Conservation (phyloP, 805 yeast genomes). For the Candida coleopterorum region DNA sequence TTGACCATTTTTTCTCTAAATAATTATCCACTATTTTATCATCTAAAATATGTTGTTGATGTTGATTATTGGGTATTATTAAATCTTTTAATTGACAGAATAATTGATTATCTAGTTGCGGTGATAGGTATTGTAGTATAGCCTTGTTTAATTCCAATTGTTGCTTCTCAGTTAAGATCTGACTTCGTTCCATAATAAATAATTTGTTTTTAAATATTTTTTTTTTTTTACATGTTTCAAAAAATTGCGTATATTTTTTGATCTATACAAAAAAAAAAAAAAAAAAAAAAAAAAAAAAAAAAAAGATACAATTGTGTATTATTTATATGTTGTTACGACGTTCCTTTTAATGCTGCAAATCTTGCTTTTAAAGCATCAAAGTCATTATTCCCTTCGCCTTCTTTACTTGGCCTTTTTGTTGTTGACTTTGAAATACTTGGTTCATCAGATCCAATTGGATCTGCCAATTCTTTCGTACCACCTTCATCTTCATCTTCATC, state of each 20-base stretch:
- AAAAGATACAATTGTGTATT: no score
- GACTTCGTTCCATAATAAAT: conserved; percentile 7
- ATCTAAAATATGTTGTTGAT: no score
- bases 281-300: no score
- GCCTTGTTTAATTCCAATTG: conserved; percentile 44
- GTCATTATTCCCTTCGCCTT: conserved; percentile 37
- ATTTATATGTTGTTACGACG: no score
- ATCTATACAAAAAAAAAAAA: neutral
- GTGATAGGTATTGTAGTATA: conserved; percentile 43
- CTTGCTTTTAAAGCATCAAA: conserved; percentile 64
- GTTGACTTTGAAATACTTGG: neutral
- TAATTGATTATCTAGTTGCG: conserved; percentile 17
- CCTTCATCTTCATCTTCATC: conserved; percentile 19
- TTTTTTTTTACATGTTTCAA: no score
- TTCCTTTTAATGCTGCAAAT: conserved; percentile 64
- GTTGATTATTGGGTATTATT: conserved; percentile 7
- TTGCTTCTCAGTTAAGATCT: conserved; percentile 23
- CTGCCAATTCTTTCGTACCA: conserved; percentile 18
- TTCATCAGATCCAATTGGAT: conserved; percentile 15
- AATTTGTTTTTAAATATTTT: no score
- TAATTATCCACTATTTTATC: conserved; percentile 31
- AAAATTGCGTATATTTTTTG: neutral
- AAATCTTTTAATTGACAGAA: conserved; percentile 10
- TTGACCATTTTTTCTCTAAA: conserved; percentile 81
- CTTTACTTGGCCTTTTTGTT: conserved; percentile 11